phyloP scores from a whole-genome alignment of 257 asterid genomes.

The Fraxinus quadrangulata region DNA sequence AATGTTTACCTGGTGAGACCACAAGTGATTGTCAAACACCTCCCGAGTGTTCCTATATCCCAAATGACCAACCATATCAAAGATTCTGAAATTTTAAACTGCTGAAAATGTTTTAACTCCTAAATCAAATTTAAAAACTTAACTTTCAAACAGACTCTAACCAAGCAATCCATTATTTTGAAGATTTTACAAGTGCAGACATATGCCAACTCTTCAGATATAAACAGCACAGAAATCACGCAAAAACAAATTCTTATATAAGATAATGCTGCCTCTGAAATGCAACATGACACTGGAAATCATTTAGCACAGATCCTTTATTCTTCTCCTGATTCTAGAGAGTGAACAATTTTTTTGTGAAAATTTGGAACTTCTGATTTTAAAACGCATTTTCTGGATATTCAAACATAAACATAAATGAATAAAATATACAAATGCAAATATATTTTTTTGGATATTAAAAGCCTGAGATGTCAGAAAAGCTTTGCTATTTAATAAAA shows the following conservation, averaged over 20 bases:
- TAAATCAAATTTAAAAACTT: slow-evolving; percentile 11
- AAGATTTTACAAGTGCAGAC: neutral
- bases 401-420: neutral
- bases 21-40: slow-evolving; percentile 39
- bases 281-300: neutral
- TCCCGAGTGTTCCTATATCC: slow-evolving; percentile 28
- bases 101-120: slow-evolving; percentile 2
- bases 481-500: neutral
- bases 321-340: neutral
- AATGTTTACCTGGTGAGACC: slow-evolving; percentile 38
- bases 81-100: neutral
- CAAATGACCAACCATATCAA: slow-evolving; percentile 40
- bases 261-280: neutral
- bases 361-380: neutral
- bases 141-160: slow-evolving; percentile 2
- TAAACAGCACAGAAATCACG: neutral
- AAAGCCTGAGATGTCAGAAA: slow-evolving; percentile 2
- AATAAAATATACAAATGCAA: neutral
- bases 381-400: neutral
- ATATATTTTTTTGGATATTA: neutral
- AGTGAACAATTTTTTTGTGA: neutral
- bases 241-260: neutral
- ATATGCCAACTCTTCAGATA: neutral
- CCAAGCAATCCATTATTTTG: neutral
- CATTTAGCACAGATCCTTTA: neutral